Conservation (phyloP, 2,329 filamentous ascomycete species). For the Aciculosporium take region DNA sequence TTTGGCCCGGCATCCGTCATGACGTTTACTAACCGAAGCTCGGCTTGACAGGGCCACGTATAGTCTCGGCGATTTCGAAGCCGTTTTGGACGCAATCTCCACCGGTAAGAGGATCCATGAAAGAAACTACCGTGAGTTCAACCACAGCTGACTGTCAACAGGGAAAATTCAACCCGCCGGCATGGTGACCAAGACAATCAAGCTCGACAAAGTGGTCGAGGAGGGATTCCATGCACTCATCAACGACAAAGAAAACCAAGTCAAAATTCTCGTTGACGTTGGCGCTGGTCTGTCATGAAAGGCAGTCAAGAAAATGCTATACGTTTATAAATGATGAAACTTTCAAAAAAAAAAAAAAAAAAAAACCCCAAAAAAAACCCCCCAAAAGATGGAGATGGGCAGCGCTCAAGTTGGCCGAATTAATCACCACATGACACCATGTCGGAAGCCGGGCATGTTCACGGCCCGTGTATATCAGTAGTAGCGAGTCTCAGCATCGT, state of each 20-base stretch:
- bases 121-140: background rate
- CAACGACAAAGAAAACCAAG: constrained; percentile 44
- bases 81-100: constrained; percentile 38
- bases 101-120: constrained; percentile 4
- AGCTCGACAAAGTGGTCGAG: constrained; percentile 40
- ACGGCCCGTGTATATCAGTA: background rate
- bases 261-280: constrained; percentile 45
- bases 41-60: constrained; percentile 23
- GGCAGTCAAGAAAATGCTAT: too few relatives aligned
- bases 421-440: background rate
- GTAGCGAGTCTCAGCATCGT: background rate
- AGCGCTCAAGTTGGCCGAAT: too few relatives aligned
- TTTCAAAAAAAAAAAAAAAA: background rate
- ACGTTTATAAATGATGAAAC: too few relatives aligned
- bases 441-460: background rate
- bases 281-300: constrained; percentile 5
- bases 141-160: constrained; percentile 8
- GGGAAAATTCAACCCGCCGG: constrained; percentile 34
- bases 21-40: constrained; percentile 32
- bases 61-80: constrained; percentile 32
- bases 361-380: background rate
- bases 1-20: background rate
- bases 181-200: constrained; percentile 48
- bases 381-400: background rate
- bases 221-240: constrained; percentile 43